phyloP scores from a whole-genome alignment of 768 basidiomycete genomes.

The Psilocybe sp. region DNA sequence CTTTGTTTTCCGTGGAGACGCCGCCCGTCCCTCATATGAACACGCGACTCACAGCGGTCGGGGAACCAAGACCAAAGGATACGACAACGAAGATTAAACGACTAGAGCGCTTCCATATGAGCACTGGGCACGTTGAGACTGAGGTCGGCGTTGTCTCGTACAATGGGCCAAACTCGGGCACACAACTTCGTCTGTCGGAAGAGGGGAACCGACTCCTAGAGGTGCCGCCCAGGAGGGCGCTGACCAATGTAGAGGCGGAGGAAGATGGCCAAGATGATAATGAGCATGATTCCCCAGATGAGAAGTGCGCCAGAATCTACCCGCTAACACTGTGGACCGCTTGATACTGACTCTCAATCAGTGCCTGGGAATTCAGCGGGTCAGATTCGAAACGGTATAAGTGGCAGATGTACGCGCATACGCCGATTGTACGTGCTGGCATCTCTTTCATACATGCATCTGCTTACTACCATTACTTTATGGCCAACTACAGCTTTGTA shows the following conservation, averaged over 20 bases:
- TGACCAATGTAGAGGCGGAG: neutral
- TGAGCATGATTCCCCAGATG: slow-evolving; percentile 1
- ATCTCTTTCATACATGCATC: neutral
- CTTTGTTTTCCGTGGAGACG: slow-evolving; percentile 31
- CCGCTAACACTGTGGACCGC: neutral
- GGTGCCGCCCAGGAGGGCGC: slow-evolving; percentile 5
- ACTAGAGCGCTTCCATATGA: slow-evolving; percentile 20
- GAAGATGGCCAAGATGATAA: slow-evolving; percentile 8
- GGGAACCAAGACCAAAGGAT: slow-evolving; percentile 8
- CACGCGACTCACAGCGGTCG: neutral
- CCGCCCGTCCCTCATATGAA: slow-evolving; percentile 8
- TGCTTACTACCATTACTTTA: neutral
- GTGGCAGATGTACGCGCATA: slow-evolving; percentile 36
- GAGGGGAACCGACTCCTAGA: slow-evolving; percentile 9
- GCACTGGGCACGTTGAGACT: slow-evolving; percentile 28
- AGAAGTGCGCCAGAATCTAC: neutral
- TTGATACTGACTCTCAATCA: slow-evolving; percentile 2
- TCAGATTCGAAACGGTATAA: slow-evolving; percentile 31
- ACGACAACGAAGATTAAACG: slow-evolving; percentile 26
- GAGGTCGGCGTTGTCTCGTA: slow-evolving; percentile 30
- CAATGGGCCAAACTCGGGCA: slow-evolving; percentile 14
- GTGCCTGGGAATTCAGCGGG: slow-evolving; percentile 35
- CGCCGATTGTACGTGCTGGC: slow-evolving; percentile 27
- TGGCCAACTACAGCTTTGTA: slow-evolving; percentile 22
- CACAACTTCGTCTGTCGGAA: slow-evolving; percentile 21